phyloP scores from a whole-genome alignment of 2,329 filamentous ascomycete genomes.

The Colletotrichum gigasporum region DNA sequence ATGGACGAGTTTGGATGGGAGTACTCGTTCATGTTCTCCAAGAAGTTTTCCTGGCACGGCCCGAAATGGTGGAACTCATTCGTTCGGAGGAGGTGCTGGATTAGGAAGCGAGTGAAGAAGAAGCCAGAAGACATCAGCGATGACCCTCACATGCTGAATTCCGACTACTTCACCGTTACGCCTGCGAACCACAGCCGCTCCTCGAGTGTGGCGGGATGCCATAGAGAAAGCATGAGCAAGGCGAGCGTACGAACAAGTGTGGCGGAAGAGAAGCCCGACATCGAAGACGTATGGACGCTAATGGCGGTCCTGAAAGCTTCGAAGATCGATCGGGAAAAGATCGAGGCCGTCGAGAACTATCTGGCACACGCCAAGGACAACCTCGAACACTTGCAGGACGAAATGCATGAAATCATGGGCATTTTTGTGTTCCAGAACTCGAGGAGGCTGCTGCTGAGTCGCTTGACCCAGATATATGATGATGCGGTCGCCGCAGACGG shows the following conservation, averaged over 20 bases:
- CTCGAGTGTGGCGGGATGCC: slow-evolving; percentile 34
- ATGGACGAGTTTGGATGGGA: slow-evolving; percentile 92
- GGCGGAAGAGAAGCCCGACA: slow-evolving; percentile 41
- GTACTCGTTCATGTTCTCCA: slow-evolving; percentile 89
- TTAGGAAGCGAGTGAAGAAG: slow-evolving; percentile 79
- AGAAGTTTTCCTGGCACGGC: slow-evolving; percentile 84
- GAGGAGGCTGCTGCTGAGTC: slow-evolving; percentile 77
- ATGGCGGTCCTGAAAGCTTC: slow-evolving; percentile 74
- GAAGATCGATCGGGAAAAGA: slow-evolving; percentile 90
- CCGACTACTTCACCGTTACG: slow-evolving; percentile 83
- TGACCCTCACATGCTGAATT: slow-evolving; percentile 73
- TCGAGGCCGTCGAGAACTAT: slow-evolving; percentile 84
- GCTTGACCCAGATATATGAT: slow-evolving; percentile 73
- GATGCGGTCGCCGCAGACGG: slow-evolving; percentile 59
- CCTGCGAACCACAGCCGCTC: slow-evolving; percentile 50
- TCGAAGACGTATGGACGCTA: slow-evolving; percentile 73
- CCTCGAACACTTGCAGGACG: slow-evolving; percentile 75
- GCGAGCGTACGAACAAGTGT: slow-evolving; percentile 44
- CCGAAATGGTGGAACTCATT: slow-evolving; percentile 95
- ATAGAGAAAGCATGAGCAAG: slow-evolving; percentile 47
- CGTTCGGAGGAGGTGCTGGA: slow-evolving; percentile 90
- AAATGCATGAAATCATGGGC: slow-evolving; percentile 87
- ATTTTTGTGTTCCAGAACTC: slow-evolving; percentile 91
- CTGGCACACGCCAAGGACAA: slow-evolving; percentile 81
- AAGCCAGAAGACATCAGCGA: slow-evolving; percentile 51